Conservation (phyloP, 2,329 filamentous ascomycete species). For the Fusarium nelsonii region DNA sequence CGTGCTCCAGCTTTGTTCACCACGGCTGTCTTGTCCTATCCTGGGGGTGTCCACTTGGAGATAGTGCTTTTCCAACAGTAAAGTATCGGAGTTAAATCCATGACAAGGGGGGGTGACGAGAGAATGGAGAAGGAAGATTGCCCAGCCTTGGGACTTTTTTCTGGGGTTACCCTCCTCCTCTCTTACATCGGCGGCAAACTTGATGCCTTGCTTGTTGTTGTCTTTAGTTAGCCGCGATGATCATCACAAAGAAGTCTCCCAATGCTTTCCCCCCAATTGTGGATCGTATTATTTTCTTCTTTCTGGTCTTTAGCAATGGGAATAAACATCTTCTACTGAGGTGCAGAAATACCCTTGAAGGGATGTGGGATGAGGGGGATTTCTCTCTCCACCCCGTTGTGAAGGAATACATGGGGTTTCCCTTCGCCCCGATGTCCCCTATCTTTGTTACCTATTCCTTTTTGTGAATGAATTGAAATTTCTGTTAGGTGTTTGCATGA, state of each 20-base stretch:
- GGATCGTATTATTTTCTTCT: slow-evolving; percentile 9
- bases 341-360: background rate
- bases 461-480: slow-evolving; percentile 10
- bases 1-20: slow-evolving; percentile 10
- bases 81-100: slow-evolving; percentile 12
- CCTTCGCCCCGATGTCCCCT: background rate
- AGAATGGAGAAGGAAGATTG: background rate
- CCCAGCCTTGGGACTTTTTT: slow-evolving; percentile 31
- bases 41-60: slow-evolving; percentile 25
- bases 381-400: slow-evolving; percentile 1
- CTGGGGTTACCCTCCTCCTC: slow-evolving; percentile 31
- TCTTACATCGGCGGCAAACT: slow-evolving; percentile 33
- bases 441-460: background rate
- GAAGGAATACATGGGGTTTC: slow-evolving; percentile 6
- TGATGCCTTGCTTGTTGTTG: slow-evolving; percentile 18
- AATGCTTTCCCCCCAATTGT: slow-evolving; percentile 37
- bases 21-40: slow-evolving; percentile 7
- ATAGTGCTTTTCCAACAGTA: slow-evolving; percentile 8
- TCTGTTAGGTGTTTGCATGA: slow-evolving; percentile 30
- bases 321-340: background rate
- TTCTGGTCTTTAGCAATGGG: background rate
- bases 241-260: slow-evolving; percentile 21
- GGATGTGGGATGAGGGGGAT: background rate
- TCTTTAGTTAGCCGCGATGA: slow-evolving; percentile 3
- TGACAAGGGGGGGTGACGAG: background rate